Evolutionary conservation across 768 basidiomycete genomes (phyloP).

Genomic region (Lactarius indigo): DNA sequence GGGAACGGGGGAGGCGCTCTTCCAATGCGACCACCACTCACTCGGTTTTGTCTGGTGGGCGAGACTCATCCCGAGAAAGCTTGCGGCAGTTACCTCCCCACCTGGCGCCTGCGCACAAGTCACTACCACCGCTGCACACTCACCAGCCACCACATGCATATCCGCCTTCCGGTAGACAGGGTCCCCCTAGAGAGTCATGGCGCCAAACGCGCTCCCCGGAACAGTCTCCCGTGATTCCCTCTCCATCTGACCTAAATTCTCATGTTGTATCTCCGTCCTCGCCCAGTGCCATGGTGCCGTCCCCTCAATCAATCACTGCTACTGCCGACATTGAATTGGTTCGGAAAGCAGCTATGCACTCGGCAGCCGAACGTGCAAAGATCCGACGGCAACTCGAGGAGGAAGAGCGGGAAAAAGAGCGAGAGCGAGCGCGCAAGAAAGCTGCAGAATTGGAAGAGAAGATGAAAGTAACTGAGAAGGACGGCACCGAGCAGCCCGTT

Average conservation of each 20-base stretch:
- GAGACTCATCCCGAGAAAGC: constrained; percentile 24
- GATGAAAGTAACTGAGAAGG: constrained; percentile 41
- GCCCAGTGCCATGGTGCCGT: constrained; percentile 23
- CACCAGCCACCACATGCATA: constrained; percentile 14
- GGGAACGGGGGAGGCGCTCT: constrained; percentile 23
- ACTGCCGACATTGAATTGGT: constrained; percentile 49
- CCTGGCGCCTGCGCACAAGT: constrained; percentile 4
- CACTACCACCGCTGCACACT: constrained; percentile 19
- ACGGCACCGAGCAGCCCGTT: neutral
- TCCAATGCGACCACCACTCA: constrained; percentile 22
- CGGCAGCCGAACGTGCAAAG: constrained; percentile 78
- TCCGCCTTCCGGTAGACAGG: constrained; percentile 15
- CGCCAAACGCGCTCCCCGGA: constrained; percentile 21
- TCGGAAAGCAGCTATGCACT: constrained; percentile 79
- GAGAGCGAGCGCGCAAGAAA: constrained; percentile 77
- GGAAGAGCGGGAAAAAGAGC: constrained; percentile 72
- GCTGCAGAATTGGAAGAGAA: constrained; percentile 71
- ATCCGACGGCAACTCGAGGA: constrained; percentile 80
- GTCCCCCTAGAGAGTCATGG: constrained; percentile 23
- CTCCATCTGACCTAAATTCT: constrained; percentile 11
- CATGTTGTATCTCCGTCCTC: constrained; percentile 17
- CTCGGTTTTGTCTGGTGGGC: constrained; percentile 18
- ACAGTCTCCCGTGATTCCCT: constrained; percentile 14
- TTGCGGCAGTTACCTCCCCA: constrained; percentile 26
- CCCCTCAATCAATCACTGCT: constrained; percentile 26